A percentile compares a stretch with the other conserved stretches of the same genome.
phyloP scores from a whole-genome alignment of 257 asterid species.

The Leptodermis oblonga region DNA sequence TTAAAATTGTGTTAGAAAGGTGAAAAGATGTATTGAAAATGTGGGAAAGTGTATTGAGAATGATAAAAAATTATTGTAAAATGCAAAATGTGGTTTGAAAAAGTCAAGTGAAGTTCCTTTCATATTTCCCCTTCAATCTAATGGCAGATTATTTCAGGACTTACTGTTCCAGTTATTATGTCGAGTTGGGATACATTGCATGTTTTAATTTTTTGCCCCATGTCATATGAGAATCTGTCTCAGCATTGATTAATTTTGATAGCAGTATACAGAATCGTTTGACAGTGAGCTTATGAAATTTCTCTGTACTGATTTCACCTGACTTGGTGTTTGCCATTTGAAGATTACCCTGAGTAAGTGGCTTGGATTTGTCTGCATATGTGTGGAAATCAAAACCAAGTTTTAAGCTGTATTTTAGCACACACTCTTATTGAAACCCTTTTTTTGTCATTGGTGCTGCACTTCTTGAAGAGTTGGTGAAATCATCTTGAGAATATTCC shows the following conservation, averaged over 20 bases:
- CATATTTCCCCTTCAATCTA: not conserved
- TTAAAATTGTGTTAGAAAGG: too few relatives aligned
- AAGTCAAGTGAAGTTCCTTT: too few relatives aligned
- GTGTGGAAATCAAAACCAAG: not conserved
- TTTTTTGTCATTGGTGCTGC: not conserved
- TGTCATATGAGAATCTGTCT: not conserved
- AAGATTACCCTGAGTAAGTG: not conserved
- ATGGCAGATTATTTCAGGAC: not conserved
- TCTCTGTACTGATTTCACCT: not conserved
- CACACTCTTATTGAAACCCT: not conserved
- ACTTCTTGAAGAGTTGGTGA: not conserved
- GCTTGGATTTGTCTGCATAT: not conserved
- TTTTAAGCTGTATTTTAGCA: not conserved
- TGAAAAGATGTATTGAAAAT: too few relatives aligned
- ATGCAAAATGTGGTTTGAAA: too few relatives aligned
- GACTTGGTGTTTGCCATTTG: not conserved
- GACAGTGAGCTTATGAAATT: not conserved
- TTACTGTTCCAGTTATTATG: not conserved
- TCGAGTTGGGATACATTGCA: not conserved
- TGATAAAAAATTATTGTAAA: too few relatives aligned
- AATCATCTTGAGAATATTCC: not conserved
- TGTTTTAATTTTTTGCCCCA: not conserved
- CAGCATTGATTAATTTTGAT: not conserved
- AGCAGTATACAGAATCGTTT: not conserved
- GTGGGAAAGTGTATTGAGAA: too few relatives aligned